Conservation (phyloP, 106 monocot species). For the Platanthera zijinensis region DNA sequence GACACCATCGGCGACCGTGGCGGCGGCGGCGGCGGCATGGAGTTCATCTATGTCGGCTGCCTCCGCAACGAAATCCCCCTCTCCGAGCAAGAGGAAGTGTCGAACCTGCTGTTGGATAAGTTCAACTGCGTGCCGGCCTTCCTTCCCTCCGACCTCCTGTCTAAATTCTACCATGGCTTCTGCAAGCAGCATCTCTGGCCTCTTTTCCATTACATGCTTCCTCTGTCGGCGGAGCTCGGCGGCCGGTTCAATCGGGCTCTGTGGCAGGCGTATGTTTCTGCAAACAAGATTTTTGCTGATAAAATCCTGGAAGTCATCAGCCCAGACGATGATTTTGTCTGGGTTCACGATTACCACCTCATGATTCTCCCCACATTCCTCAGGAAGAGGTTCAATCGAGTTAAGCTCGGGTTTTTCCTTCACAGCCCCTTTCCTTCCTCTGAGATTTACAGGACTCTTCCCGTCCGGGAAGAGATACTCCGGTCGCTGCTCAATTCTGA, state of each 20-base stretch:
- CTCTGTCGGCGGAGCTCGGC: slow-evolving; percentile 54
- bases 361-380: slow-evolving; percentile 71
- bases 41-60: slow-evolving; percentile 56
- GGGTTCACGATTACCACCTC: slow-evolving; percentile 80
- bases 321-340: slow-evolving; percentile 59
- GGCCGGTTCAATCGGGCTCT: slow-evolving; percentile 49
- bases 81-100: slow-evolving; percentile 50
- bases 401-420: slow-evolving; percentile 76
- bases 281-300: slow-evolving; percentile 68
- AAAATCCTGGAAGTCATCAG: slow-evolving; percentile 60
- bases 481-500: slow-evolving; percentile 55
- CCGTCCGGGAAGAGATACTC: slow-evolving; percentile 54
- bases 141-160: slow-evolving; percentile 35
- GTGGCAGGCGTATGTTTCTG: slow-evolving; percentile 70
- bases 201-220: slow-evolving; percentile 74
- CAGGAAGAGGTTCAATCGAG: slow-evolving; percentile 54
- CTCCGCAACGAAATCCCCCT: slow-evolving; percentile 49
- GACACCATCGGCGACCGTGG: slow-evolving; percentile 21
- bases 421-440: slow-evolving; percentile 67
- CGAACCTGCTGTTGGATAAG: slow-evolving; percentile 36
- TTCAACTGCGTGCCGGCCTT: slow-evolving; percentile 60
- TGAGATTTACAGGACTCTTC: slow-evolving; percentile 56
- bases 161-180: slow-evolving; percentile 61
- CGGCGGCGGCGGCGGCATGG: slow-evolving; percentile 28
- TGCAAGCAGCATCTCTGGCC: slow-evolving; percentile 83